Percentiles rank a stretch among this genome's conserved stretches.
Conservation (phyloP, 2,329 filamentous ascomycete species). For the Reticulascus tulasneorum region DNA sequence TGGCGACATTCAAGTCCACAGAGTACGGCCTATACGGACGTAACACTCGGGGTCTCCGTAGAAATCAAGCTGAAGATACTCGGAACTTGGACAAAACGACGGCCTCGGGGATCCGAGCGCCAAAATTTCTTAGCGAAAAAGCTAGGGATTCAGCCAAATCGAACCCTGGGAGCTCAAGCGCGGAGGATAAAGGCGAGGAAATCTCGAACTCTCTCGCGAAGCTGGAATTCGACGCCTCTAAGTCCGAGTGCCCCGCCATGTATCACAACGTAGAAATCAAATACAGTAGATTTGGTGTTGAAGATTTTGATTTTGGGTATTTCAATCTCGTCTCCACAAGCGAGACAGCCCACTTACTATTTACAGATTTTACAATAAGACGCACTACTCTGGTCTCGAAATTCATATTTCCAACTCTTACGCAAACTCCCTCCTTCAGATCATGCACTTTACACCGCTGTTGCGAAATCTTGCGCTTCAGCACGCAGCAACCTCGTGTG, state of each 20-base stretch:
- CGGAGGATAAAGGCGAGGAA: constrained; percentile 48
- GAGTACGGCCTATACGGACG: constrained; percentile 77
- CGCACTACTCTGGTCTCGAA: constrained; percentile 84
- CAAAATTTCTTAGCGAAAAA: constrained; percentile 94
- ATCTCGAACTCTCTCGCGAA: constrained; percentile 63
- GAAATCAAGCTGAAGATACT: constrained; percentile 82
- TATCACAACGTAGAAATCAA: constrained; percentile 97
- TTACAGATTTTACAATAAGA: constrained; percentile 86
- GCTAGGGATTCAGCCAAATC: constrained; percentile 62
- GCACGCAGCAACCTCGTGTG: constrained; percentile 81
- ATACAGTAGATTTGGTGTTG: constrained; percentile 98
- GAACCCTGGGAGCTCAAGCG: constrained; percentile 33
- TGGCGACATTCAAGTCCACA: constrained; percentile 64
- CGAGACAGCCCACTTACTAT: constrained; percentile 13
- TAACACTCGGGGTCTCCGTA: constrained; percentile 66
- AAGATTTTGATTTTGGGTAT: constrained; percentile 95
- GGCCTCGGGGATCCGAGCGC: constrained; percentile 62
- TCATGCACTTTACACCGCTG: constrained; percentile 85
- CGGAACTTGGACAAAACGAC: constrained; percentile 58
- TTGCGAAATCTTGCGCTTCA: constrained; percentile 84
- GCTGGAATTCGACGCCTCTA: constrained; percentile 67
- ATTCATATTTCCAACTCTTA: constrained; percentile 98
- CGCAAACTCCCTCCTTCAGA: constrained; percentile 84
- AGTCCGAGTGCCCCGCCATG: constrained; percentile 79
- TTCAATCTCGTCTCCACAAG: constrained; percentile 21